Percentiles rank a stretch among this genome's conserved stretches.
Evolutionary conservation across 2,329 filamentous ascomycete species (phyloP).

Genomic region (Pseudogymnoascus sp.): DNA sequence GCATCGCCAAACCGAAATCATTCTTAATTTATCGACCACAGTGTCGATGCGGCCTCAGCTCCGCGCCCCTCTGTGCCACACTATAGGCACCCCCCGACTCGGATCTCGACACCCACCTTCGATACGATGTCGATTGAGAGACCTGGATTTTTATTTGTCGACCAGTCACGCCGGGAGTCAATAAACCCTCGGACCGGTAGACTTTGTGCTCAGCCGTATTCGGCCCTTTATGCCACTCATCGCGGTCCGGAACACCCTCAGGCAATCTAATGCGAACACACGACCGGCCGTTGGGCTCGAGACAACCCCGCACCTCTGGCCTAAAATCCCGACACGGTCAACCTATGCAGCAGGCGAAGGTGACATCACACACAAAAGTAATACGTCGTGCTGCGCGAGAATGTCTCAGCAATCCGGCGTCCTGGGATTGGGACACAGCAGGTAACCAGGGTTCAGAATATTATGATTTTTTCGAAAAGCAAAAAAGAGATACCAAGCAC

Average conservation of each 20-base stretch:
- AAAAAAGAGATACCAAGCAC: neutral
- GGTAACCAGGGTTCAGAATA: neutral
- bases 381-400: neutral
- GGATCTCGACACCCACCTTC: neutral
- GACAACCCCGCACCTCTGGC: neutral
- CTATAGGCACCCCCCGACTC: neutral
- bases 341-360: neutral
- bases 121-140: neutral
- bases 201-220: neutral
- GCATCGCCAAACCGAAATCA: neutral
- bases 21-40: neutral
- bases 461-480: neutral
- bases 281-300: neutral
- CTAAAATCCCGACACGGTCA: neutral
- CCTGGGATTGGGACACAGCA: slow-evolving; percentile 4
- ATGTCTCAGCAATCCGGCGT: neutral
- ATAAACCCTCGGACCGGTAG: neutral
- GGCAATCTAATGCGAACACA: neutral
- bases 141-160: neutral
- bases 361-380: slow-evolving; percentile 3
- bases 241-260: neutral
- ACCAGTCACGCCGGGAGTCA: neutral
- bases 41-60: neutral
- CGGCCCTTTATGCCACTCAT: neutral
- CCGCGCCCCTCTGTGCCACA: neutral